Percentiles rank a stretch among this genome's conserved stretches.
Conservation (phyloP, 305 asterid species). For the Solanum aculeatissimum region DNA sequence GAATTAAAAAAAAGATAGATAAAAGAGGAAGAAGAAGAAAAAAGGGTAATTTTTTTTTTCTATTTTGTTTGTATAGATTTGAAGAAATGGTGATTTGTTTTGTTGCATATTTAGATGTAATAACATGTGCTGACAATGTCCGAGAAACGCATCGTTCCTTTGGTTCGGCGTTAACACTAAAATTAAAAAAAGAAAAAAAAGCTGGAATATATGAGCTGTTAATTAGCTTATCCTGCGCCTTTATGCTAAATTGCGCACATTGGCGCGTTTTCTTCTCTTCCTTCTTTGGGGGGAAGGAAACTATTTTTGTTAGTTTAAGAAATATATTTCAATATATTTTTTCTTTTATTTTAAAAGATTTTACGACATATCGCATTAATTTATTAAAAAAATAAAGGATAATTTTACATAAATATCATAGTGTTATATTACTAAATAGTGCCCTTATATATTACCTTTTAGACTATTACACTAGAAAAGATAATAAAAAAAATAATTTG, state of each 20-base stretch:
- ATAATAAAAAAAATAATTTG: too few species aligned
- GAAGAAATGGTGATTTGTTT: neutral
- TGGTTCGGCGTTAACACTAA: neutral
- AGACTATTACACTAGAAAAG: too few species aligned
- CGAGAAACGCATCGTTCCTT: neutral
- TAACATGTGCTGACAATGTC: constrained; percentile 3
- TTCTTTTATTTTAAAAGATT: too few species aligned
- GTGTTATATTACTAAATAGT: too few species aligned
- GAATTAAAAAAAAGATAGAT: neutral
- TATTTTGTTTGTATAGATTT: neutral
- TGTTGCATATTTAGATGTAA: neutral
- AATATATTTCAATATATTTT: too few species aligned
- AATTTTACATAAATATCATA: too few species aligned
- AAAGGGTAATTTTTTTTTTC: neutral
- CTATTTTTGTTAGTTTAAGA: neutral
- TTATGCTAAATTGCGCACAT: neutral
- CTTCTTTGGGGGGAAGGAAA: neutral
- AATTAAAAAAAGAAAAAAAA: neutral
- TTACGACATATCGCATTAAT: too few species aligned
- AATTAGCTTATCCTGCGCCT: neutral
- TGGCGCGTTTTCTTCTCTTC: neutral
- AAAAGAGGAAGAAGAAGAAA: neutral
- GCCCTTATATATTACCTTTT: too few species aligned
- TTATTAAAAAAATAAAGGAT: too few species aligned
- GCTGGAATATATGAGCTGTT: constrained; percentile 26